Base-by-base conservation (phyloP, 1,284 basidiomycete species). In the Fomes fomentarius region DNA sequence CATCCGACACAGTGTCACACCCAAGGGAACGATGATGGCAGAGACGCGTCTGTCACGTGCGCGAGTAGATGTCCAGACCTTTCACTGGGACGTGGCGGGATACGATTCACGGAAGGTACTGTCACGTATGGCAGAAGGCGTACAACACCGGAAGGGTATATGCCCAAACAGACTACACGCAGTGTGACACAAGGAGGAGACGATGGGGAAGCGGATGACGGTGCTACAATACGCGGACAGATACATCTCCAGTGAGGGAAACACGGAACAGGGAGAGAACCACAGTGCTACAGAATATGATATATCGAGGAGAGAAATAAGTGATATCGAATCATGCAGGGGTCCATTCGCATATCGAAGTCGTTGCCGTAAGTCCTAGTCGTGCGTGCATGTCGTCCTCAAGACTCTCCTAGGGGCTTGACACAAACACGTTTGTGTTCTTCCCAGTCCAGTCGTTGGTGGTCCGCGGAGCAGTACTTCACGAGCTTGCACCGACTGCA, bases 401-500 rank as follows among this genome's bases (percentile, higher is more conserved):
- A 37, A 1, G 45, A 57, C 31, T 57, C 60, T 15, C 48, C 52
- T 24, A 55, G 54, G 33, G 76, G 72, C 64, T 78, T 82, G 10
- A 76, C 76, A 62, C 87, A 89, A 50, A 89, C 83, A 47, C 86
- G 74, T 51, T 77, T 74, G 67, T 89, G 87, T 66, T 89, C 87
- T 30, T 85, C 81, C 86, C 86, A 89, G 60, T 89, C 87, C 65
- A 79, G 79, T 66, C 74, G 76, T 71, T 89, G 87, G 65, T 89
- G 86, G 59, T 85, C 82, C 12, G 80, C 69, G 43, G 83, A 86
- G 65, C 87, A 89, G 63, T 89, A 89, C 69, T 82, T 85, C 61
- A 89, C 87, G 47, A 89, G 73, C 67, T 82, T 83, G 72, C 87
- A 89, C 68, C 85, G 85, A 71, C 86, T 85, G 68, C 87, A 89